A percentile compares a stretch with the other conserved stretches of the same genome.
These are phyloP conservation scores for Cyclotella distinguenda DNA, from an alignment of 108 stramenopile species.

Conservation along the genomic window DNA sequence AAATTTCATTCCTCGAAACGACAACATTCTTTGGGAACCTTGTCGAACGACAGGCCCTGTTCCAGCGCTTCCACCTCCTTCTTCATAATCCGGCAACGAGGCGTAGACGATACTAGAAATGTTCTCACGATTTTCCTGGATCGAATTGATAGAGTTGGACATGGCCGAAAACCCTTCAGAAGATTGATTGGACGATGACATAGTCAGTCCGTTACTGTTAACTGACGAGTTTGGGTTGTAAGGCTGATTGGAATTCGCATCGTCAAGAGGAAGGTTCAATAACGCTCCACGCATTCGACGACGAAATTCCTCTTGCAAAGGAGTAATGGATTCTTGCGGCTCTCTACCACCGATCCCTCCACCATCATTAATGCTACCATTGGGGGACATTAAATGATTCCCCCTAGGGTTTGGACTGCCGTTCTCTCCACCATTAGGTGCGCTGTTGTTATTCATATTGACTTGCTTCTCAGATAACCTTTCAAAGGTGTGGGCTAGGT, in stretches of 20 bases:
- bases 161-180: too few species aligned
- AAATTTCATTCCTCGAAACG: slow-evolving; percentile 31
- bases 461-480: slow-evolving; percentile 14
- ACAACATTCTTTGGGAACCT: slow-evolving; percentile 28
- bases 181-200: not conserved
- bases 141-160: slow-evolving; percentile 6
- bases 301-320: slow-evolving; percentile 81
- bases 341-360: not conserved
- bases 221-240: not conserved
- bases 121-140: slow-evolving; percentile 29
- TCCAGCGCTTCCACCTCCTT: slow-evolving; percentile 3
- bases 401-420: too few species aligned
- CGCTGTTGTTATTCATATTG: not conserved
- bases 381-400: too few species aligned
- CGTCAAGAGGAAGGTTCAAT: slow-evolving; percentile 73
- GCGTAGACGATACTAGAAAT: slow-evolving; percentile 36
- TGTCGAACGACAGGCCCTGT: not conserved
- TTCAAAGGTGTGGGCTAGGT: slow-evolving; percentile 37
- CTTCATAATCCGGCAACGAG: slow-evolving; percentile 27
- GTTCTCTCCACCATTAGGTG: too few species aligned
- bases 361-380: too few species aligned
- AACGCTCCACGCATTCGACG: slow-evolving; percentile 81
- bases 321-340: slow-evolving; percentile 44
- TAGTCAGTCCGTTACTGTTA: not conserved
- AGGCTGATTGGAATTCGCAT: slow-evolving; percentile 9